Base-by-base conservation (phyloP, 768 basidiomycete species). In the Pulveroboletus sp. region DNA sequence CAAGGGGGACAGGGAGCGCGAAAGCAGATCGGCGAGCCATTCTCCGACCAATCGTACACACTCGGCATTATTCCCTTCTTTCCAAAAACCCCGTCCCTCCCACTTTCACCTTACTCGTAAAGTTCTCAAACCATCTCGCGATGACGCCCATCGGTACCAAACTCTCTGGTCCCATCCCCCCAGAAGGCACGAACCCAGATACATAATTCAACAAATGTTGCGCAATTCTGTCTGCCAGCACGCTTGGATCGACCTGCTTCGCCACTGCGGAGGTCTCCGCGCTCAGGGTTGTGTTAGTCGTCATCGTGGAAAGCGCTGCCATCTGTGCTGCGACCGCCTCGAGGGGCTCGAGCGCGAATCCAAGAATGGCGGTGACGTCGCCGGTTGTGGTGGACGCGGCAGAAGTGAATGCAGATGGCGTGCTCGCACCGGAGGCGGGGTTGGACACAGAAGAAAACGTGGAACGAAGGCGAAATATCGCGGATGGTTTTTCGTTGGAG, bases 401-500 rank as follows among this genome's bases (percentile, higher is more conserved):
- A 17, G 55, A 50, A 8, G 66, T 57, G 43, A 67, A 70, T n/a
- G 68, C 69, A 8, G 67, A 63, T n/a, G 52, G 67, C 2, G 65
- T 67, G 6, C 26, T 60, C 57, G 63, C 62, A 5, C 67, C 65
- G 2, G 69, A 63, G 5, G 63, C 59, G 6, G 71, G 62, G 36
- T 59, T 53, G 7, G 69, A 53, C 10, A 61, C 47, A 0, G 73
- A 56, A n/a, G 71, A 73, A 61, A 81, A 85, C 10, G 78, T 78
- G 8, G 85, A 83, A 5, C 83, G 79, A 21, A 92, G 74, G 21
- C 90, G 88, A 70, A 92, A 92, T 61, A 93, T 89, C 1, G 89
- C 88, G 10, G 89, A 90, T 0, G 90, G 90, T 63, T 92, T 92
- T 30, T 91, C 89, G 62, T 92, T 92, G 13, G 89, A 89, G 24